Evolutionary conservation across 805 yeast species (phyloP).

Genomic region (Lipomyces anomalus): DNA sequence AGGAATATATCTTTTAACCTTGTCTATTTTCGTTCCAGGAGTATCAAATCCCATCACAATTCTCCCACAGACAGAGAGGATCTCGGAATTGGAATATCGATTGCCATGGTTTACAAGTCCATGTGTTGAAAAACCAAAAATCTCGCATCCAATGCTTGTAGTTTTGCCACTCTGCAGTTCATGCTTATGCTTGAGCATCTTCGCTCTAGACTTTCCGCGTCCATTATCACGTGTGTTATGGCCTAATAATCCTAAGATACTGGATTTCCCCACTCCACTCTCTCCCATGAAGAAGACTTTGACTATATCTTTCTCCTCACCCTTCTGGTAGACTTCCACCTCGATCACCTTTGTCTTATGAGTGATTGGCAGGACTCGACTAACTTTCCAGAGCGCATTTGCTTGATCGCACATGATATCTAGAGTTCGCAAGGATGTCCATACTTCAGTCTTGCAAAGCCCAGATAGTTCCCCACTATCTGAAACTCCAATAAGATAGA

Average conservation of each 20-base stretch:
- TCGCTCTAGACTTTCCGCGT: conserved; percentile 19
- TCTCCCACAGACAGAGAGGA: neutral
- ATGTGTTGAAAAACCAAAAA: conserved; percentile 12
- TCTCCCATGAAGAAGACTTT: conserved; percentile 17
- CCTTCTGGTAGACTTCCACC: conserved; percentile 15
- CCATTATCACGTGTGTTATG: conserved; percentile 19
- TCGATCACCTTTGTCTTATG: conserved; percentile 15
- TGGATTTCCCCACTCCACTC: conserved; percentile 19
- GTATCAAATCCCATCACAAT: conserved; percentile 22
- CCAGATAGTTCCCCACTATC: conserved; percentile 22
- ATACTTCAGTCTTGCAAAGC: conserved; percentile 9
- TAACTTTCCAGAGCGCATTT: conserved; percentile 21
- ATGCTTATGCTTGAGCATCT: conserved; percentile 19
- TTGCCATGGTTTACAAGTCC: too few species aligned
- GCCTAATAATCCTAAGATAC: conserved; percentile 15
- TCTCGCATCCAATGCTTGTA: conserved; percentile 15
- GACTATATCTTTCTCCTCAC: conserved; percentile 12
- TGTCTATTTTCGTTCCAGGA: conserved; percentile 9
- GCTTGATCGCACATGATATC: conserved; percentile 13
- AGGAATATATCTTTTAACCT: conserved; percentile 5
- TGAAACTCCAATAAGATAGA: conserved; percentile 22
- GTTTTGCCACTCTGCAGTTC: conserved; percentile 21
- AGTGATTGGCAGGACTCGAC: conserved; percentile 16
- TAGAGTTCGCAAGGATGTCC: conserved; percentile 18
- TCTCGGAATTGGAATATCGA: too few species aligned